Evolutionary conservation across 768 basidiomycete genomes (phyloP), one percentile per base, ranked within the genome.

Genomic region (Symmetrospora coprosmae): DNA sequence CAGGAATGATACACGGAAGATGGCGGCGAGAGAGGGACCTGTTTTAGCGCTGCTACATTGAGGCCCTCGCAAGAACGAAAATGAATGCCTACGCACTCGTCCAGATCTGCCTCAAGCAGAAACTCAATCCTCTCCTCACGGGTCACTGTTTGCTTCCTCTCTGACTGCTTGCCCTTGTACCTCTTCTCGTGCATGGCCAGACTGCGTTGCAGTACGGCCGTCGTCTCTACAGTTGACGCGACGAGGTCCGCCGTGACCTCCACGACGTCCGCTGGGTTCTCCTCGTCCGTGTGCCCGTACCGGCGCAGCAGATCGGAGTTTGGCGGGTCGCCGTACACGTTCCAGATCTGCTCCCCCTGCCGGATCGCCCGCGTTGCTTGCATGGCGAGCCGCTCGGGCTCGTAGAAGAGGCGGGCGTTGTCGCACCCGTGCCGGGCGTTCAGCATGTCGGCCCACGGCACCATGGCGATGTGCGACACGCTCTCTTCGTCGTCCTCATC

Each of bases 391-490:
- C 75, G 73, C 14, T 76, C 74, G 48, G 82, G 78, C 67, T 89
- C 87, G 68, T 87, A 81, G 67, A 87, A 91, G 11, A 97, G 73
- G 66, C 83, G 84, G 0, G 87, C 90, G 64, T 96, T 97, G 71
- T 89, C 85, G 37, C 79, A 79, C 7, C 80, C 83, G 71, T 81
- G 86, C 52, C 82, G 79, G 11, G 92, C 94, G 68, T 99, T 99
- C 48, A 99, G 75, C 75, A 97, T 81, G 72, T 99, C 94, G 2
- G 94, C 94, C 75, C 97, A 82, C 0, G 92, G 91, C 3, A 96
- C 85, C 89, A 97, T 90, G 2, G 85, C 81, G 9, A 86, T 81
- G 63, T 85, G 81, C 9, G 78, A 76, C 5, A 79, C 74, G 60
- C 81, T 79, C 19, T 80, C 80, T 2, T 72, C 74, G 1, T 80